Evolutionary conservation across 345 rosid genomes (phyloP).

Genomic region (Boechera divaricarpa): DNA sequence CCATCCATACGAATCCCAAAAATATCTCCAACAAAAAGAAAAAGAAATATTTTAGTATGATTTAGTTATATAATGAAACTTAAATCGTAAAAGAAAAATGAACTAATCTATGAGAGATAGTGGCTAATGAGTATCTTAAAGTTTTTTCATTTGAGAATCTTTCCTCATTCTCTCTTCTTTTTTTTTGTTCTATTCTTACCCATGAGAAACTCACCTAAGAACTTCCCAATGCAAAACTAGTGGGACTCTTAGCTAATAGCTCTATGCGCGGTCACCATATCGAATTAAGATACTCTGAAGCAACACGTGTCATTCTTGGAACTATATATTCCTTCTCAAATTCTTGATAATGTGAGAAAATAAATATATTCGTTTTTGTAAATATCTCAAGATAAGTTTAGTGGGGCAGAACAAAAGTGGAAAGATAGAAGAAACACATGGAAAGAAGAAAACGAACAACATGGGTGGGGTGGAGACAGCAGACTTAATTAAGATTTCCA

Average conservation of each 20-base stretch:
- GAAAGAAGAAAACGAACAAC: conserved; percentile 27
- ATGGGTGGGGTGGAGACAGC: conserved; percentile 4
- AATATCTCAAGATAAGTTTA: conserved; percentile 18
- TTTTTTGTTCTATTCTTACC: too few species aligned
- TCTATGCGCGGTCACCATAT: conserved; percentile 9
- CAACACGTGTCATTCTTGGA: conserved; percentile 10
- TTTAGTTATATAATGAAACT: too few species aligned
- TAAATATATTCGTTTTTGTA: not conserved
- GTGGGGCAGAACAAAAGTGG: conserved; percentile 26
- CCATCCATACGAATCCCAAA: too few species aligned
- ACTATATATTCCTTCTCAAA: conserved; percentile 24
- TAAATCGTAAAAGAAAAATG: too few species aligned
- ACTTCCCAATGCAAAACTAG: too few species aligned
- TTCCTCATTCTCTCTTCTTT: too few species aligned
- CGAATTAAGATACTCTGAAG: conserved; percentile 11
- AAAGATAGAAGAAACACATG: conserved; percentile 33
- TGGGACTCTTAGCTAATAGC: not conserved
- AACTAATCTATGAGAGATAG: too few species aligned
- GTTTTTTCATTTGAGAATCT: too few species aligned
- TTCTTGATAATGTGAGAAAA: conserved; percentile 8
- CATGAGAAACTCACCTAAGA: too few species aligned
- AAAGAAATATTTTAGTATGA: too few species aligned
- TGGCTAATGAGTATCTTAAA: too few species aligned
- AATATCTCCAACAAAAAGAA: too few species aligned
- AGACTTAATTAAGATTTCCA: conserved; percentile 2